A percentile compares a stretch with the other conserved stretches of the same genome.
These are phyloP conservation scores for Candida morakotiae DNA, from an alignment of 805 yeast genomes.

Conservation along the genomic window DNA sequence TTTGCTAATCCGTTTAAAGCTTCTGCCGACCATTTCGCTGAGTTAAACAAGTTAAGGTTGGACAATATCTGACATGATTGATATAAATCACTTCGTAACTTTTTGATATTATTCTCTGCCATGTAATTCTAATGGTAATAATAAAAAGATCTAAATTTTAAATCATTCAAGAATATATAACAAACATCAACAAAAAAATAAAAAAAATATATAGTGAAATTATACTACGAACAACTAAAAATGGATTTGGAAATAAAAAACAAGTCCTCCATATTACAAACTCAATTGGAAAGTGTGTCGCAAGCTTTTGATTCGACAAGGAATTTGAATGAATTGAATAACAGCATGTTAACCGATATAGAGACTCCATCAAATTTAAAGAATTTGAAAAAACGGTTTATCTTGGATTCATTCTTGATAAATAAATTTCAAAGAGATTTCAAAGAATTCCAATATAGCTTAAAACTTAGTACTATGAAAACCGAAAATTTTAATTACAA, in stretches of 20 bases:
- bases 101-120: constrained; percentile 9
- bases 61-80: constrained; percentile 38
- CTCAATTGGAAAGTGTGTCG: constrained; percentile 4
- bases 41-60: constrained; percentile 57
- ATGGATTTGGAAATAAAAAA: neutral
- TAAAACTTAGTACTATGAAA: constrained; percentile 16
- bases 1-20: constrained; percentile 60
- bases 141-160: neutral
- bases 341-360: constrained; percentile 4
- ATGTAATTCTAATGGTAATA: neutral
- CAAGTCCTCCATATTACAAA: neutral
- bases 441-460: constrained; percentile 24
- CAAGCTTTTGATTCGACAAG: constrained; percentile 13
- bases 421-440: constrained; percentile 26
- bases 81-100: constrained; percentile 21
- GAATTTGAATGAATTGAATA: constrained; percentile 8
- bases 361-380: constrained; percentile 3
- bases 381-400: constrained; percentile 12
- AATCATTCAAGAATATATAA: no score
- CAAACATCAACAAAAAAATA: constrained; percentile 3
- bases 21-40: constrained; percentile 82
- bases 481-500: constrained; percentile 26
- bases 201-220: neutral
- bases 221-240: no score
- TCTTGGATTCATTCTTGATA: constrained; percentile 33